Evolutionary conservation across 768 basidiomycete species (phyloP).

Genomic region (Lactarius indigo): DNA sequence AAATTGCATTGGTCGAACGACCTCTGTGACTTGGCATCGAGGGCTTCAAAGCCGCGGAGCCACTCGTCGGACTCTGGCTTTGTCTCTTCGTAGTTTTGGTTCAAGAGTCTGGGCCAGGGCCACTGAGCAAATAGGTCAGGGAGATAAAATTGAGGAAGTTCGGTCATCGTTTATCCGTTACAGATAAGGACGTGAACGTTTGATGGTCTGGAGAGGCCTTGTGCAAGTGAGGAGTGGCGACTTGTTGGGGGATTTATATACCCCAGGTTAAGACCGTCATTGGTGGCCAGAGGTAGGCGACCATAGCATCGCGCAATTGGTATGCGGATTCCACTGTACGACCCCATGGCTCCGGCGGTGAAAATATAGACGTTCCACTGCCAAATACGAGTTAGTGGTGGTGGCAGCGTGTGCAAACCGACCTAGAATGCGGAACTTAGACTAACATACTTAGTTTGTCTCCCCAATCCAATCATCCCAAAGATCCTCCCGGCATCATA

Average conservation of each 20-base stretch:
- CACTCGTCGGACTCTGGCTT: slow-evolving; percentile 37
- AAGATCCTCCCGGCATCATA: no score
- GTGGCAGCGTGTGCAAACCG: no score
- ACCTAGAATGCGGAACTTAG: no score
- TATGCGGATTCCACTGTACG: no score
- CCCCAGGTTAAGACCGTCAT: no score
- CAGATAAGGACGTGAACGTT: not conserved
- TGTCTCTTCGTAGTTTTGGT: slow-evolving; percentile 35
- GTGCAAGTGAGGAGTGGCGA: not conserved
- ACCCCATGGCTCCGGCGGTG: no score
- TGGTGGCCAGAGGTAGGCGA: no score
- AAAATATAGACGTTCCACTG: no score
- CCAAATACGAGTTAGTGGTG: no score
- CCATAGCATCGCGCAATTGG: no score
- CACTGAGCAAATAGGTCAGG: slow-evolving; percentile 40
- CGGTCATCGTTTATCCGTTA: not conserved
- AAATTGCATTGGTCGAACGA: slow-evolving; percentile 42
- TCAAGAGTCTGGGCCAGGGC: slow-evolving; percentile 43
- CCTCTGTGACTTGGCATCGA: slow-evolving; percentile 34
- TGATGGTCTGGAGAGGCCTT: not conserved
- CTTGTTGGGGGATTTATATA: not conserved
- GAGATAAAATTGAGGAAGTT: slow-evolving; percentile 21
- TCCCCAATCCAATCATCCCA: no score
- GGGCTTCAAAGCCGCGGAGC: slow-evolving; percentile 37
- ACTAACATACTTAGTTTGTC: no score